Evolutionary conservation across 352 stramenopile species (phyloP), one percentile per base, ranked within the genome.

Genomic region (Saprolegnia parasitica): DNA sequence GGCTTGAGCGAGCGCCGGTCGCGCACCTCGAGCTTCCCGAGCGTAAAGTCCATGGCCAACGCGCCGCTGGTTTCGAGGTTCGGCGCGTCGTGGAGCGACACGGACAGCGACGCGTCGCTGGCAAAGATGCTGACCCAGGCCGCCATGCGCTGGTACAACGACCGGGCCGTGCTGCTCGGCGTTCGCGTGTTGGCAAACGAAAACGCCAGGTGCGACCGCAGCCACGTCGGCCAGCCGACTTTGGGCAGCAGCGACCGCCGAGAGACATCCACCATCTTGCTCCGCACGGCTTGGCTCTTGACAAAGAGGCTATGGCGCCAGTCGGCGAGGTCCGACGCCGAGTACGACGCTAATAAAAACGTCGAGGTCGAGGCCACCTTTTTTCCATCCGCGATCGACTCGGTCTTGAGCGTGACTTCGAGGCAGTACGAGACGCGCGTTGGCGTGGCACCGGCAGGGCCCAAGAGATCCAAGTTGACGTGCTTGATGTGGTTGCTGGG

Each of bases 261-360:
- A 1, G 55, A 52, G 35, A 60, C 35, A 9, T 60, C n/a, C 11
- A 60, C 52, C 11, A 15, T 42, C 16, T 60, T 35, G 42, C 50
- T 52, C 0, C 47, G 63, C 37, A 70, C 29, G 16, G 63, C 46
- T n/a, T 26, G 45, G 47, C 55, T 39, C 35, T 70, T 70, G 21
- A 61, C 63, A 23, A 52, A 70, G 20, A 70, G 50, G 62, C 54
- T 61, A n/a, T 70, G 63, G 20, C 63, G 49, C 63, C 63, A 70
- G 2, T 70, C 63, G n/a, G 63, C 63, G n/a, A 70, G 21, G 21
- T 70, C 63, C 2, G 47, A 26, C 21, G 20, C 54, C 1, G 46
- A 62, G 15, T 62, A 70, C 21, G 63, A 70, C 15, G 63, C 63
- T 4, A 70, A 32, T 6, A 70, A 24, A 61, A 70, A 70, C 8